Percentiles rank a stretch among this genome's conserved stretches.
These are phyloP conservation scores for Solanum tarapatanum DNA, from an alignment of 257 asterid species.

Conservation along the genomic window DNA sequence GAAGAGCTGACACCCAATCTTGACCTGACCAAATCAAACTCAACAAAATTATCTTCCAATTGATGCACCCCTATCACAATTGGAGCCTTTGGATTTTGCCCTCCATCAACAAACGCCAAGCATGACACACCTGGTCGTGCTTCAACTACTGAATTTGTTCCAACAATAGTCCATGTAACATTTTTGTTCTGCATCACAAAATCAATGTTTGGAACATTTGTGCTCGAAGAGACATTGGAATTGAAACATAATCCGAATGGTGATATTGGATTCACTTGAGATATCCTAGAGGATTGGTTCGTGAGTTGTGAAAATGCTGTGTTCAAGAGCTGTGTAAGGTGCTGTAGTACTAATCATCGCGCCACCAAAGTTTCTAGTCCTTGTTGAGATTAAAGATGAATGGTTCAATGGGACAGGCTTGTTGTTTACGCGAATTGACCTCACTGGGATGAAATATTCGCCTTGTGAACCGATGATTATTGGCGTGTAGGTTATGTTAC, in stretches of 20 bases:
- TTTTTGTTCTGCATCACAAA: constrained; percentile 22
- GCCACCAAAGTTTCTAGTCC: constrained; percentile 14
- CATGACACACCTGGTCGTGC: constrained; percentile 15
- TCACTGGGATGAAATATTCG: constrained; percentile 25
- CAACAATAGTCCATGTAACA: constrained; percentile 11
- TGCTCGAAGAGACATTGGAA: constrained; percentile 8
- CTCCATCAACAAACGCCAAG: constrained; percentile 30
- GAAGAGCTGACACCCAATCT: constrained; percentile 14
- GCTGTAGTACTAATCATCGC: constrained; percentile 33
- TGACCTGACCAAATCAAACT: constrained; percentile 18
- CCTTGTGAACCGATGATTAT: constrained; percentile 29
- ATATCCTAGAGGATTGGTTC: constrained; percentile 8
- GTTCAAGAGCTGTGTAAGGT: constrained; percentile 33
- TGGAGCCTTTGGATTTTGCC: constrained; percentile 11
- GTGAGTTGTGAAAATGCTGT: constrained; percentile 10
- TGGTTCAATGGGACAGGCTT: constrained; percentile 12
- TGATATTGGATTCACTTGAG: constrained; percentile 15
- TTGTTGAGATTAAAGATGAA: constrained; percentile 14
- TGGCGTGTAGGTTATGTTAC: constrained; percentile 17
- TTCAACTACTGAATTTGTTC: constrained; percentile 16
- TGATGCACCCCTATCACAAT: constrained; percentile 24
- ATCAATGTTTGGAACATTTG: constrained; percentile 23
- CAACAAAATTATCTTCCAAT: constrained; percentile 15
- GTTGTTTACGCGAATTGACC: constrained; percentile 22
- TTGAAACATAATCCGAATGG: constrained; percentile 39